Conservation (phyloP, 345 rosid genomes). For the Geranium brycei region DNA sequence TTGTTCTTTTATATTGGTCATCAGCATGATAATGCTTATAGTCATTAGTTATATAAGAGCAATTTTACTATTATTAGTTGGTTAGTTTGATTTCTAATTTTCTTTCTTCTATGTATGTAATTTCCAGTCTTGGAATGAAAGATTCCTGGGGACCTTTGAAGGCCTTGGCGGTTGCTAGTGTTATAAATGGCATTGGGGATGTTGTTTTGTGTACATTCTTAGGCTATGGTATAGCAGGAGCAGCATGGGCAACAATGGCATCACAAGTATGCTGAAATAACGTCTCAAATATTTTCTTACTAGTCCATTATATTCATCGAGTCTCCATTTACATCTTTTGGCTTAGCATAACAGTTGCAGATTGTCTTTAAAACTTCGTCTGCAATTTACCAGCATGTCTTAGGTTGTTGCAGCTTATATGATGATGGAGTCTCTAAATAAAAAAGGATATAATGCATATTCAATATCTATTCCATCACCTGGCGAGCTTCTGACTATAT, state of each 20-base stretch:
- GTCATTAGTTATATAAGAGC: not conserved
- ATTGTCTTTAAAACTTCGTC: not conserved
- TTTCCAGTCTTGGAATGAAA: constrained; percentile 85
- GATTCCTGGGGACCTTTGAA: constrained; percentile 93
- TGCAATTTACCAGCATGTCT: constrained; percentile 46
- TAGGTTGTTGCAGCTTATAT: constrained; percentile 80
- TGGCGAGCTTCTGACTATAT: constrained; percentile 40
- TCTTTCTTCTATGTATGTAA: not conserved
- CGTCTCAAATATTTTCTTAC: not conserved
- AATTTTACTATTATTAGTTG: not conserved
- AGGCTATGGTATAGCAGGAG: constrained; percentile 85
- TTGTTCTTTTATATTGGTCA: not conserved
- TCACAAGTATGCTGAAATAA: constrained; percentile 52
- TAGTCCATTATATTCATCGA: too few relatives aligned
- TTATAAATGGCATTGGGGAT: constrained; percentile 66
- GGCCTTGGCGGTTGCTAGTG: constrained; percentile 67
- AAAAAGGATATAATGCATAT: constrained; percentile 64
- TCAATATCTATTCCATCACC: constrained; percentile 49
- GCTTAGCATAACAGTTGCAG: not conserved
- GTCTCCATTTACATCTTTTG: not conserved
- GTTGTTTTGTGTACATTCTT: constrained; percentile 58
- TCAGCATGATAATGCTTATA: constrained; percentile 2
- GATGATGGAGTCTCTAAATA: constrained; percentile 73
- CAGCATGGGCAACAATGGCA: constrained; percentile 92
- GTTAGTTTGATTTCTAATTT: not conserved